A percentile compares a stretch with the other conserved stretches of the same genome.
Conservation (phyloP, 495 filamentous ascomycete species). For the Neurospora sp. region DNA sequence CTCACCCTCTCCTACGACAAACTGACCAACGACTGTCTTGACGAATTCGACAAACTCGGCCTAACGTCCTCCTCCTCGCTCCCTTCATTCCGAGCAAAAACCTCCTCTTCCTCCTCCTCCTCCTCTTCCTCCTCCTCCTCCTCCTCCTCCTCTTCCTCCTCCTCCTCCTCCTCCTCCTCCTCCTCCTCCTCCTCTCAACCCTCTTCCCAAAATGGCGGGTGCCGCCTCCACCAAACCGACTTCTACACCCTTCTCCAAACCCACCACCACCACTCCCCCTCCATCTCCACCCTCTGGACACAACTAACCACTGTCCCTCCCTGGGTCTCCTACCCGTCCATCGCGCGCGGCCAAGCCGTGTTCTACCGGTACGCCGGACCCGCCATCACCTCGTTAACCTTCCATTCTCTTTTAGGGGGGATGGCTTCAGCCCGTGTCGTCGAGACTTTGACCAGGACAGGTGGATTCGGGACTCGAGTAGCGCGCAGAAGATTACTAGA, state of each 20-base stretch:
- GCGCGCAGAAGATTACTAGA: conserved; percentile 62
- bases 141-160: background rate
- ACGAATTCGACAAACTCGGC: conserved; percentile 48
- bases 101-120: background rate
- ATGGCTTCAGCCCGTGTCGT: conserved; percentile 55
- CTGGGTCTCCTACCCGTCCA: conserved; percentile 79
- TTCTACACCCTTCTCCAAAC: conserved; percentile 51
- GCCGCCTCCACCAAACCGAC: conserved; percentile 31
- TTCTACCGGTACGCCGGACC: conserved; percentile 67
- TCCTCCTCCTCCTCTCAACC: background rate
- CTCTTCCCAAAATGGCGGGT: background rate
- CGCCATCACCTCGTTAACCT: conserved; percentile 50
- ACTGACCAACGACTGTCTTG: conserved; percentile 55
- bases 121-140: background rate
- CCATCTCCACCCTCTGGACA: conserved; percentile 51
- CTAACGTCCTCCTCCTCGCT: conserved; percentile 10
- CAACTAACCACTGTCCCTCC: conserved; percentile 60
- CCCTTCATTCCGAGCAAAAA: background rate
- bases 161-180: background rate
- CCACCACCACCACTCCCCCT: conserved; percentile 46
- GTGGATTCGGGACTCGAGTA: conserved; percentile 63
- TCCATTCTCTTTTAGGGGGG: conserved; percentile 56
- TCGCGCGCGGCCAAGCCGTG: conserved; percentile 57
- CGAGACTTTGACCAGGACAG: conserved; percentile 67
- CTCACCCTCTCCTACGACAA: conserved; percentile 57